Conservation (phyloP, 1,284 basidiomycete species). For the Singerocomus rubriflavus region DNA sequence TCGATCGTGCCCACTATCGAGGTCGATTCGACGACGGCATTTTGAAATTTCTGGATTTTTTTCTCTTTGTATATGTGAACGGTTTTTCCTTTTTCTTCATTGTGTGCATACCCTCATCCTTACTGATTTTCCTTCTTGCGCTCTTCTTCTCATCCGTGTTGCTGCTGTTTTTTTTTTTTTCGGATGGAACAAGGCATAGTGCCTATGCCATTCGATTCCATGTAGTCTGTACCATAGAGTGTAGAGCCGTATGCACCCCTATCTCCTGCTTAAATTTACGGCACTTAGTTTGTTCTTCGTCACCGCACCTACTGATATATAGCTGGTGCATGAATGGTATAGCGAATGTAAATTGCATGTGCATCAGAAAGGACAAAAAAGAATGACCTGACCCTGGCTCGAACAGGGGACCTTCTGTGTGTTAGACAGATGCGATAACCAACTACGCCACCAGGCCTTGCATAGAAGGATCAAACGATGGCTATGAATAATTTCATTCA, state of each 20-base stretch:
- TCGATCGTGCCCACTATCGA: constrained; percentile 95
- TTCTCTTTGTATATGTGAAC: background rate
- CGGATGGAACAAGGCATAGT: constrained; percentile 7
- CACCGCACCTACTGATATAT: too few relatives aligned
- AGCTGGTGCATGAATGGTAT: too few relatives aligned
- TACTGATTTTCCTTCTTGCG: background rate
- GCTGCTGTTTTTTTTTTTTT: background rate
- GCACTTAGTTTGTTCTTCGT: background rate
- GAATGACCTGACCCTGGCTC: too few relatives aligned
- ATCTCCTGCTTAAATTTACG: constrained; percentile 17
- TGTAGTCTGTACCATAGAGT: constrained; percentile 27
- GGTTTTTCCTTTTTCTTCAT: background rate
- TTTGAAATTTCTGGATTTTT: constrained; percentile 40
- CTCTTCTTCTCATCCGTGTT: background rate
- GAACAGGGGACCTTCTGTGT: constrained; percentile 59
- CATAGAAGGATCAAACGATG: too few relatives aligned
- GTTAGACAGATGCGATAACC: constrained; percentile 79
- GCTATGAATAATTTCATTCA: too few relatives aligned
- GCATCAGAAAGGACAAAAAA: too few relatives aligned
- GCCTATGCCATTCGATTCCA: constrained; percentile 1
- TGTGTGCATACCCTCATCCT: constrained; percentile 25
- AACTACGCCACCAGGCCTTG: constrained; percentile 66
- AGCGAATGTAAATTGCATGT: too few relatives aligned
- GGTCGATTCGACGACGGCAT: constrained; percentile 85
- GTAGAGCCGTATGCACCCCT: constrained; percentile 27